phyloP scores from a whole-genome alignment of 805 yeast genomes.

The Kodamaea kakaduensis region DNA sequence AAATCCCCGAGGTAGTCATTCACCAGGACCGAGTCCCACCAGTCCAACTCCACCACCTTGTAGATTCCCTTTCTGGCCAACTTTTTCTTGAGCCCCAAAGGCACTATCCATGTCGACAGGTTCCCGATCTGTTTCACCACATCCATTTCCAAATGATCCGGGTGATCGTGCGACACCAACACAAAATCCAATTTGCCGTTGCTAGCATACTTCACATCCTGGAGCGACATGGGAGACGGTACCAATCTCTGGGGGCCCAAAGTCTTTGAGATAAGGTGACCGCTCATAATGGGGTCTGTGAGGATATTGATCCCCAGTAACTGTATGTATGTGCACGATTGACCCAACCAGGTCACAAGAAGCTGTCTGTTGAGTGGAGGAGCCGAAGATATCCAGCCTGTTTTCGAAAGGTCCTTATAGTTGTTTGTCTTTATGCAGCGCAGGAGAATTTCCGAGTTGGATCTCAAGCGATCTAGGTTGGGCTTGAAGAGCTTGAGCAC shows the following conservation, averaged over 20 bases:
- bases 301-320: slow-evolving; percentile 67
- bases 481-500: slow-evolving; percentile 62
- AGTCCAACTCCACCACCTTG: slow-evolving; percentile 71
- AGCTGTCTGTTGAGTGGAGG: slow-evolving; percentile 35
- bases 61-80: slow-evolving; percentile 57
- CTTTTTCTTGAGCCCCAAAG: slow-evolving; percentile 65
- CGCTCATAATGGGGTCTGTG: slow-evolving; percentile 80
- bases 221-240: slow-evolving; percentile 64
- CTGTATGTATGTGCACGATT: slow-evolving; percentile 76
- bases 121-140: slow-evolving; percentile 53
- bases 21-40: slow-evolving; percentile 70
- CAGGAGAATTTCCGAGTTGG: slow-evolving; percentile 27
- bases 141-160: slow-evolving; percentile 81
- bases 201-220: slow-evolving; percentile 46
- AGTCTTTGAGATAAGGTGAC: slow-evolving; percentile 55
- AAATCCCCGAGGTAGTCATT: slow-evolving; percentile 37
- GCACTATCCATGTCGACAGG: slow-evolving; percentile 76
- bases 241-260: slow-evolving; percentile 85
- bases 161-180: slow-evolving; percentile 89
- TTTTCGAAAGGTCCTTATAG: slow-evolving; percentile 15
- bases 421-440: slow-evolving; percentile 20
- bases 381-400: neutral
- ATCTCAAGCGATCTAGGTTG: slow-evolving; percentile 42
- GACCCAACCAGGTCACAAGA: slow-evolving; percentile 89
- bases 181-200: slow-evolving; percentile 64